A percentile compares a stretch with the other conserved stretches of the same genome.
Conservation (phyloP, 1,139 yeast species). For the Candida frijolesensis region DNA sequence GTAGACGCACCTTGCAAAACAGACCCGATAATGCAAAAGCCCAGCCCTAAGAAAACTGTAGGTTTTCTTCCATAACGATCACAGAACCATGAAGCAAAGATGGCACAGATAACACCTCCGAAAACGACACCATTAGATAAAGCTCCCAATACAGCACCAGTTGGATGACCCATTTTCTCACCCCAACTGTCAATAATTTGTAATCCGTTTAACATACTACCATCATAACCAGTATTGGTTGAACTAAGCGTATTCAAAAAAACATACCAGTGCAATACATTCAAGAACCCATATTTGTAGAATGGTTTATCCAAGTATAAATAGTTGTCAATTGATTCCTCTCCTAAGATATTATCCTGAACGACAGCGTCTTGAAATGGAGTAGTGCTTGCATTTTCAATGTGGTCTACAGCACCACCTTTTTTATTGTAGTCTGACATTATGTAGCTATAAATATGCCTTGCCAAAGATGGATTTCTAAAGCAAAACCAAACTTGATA, state of each 20-base stretch:
- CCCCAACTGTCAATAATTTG: slow-evolving; percentile 45
- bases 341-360: neutral
- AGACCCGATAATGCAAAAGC: slow-evolving; percentile 40
- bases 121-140: slow-evolving; percentile 36
- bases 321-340: slow-evolving; percentile 4
- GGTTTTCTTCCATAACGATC: too few relatives aligned
- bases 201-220: slow-evolving; percentile 53
- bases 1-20: slow-evolving; percentile 45
- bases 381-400: neutral
- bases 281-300: slow-evolving; percentile 34
- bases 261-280: slow-evolving; percentile 35
- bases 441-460: neutral
- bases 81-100: too few relatives aligned
- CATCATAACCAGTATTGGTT: slow-evolving; percentile 55
- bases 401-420: neutral
- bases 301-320: slow-evolving; percentile 17
- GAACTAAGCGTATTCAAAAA: slow-evolving; percentile 45
- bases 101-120: slow-evolving; percentile 24
- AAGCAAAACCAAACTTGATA: too few relatives aligned
- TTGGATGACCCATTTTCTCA: slow-evolving; percentile 38
- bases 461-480: too few relatives aligned
- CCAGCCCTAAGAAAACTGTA: too few relatives aligned
- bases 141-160: slow-evolving; percentile 48
- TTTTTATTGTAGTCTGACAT: neutral
- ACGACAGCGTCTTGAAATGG: neutral